These are phyloP conservation scores for Eucalyptus erythrocorys DNA, from an alignment of 345 rosid species.

Conservation along the genomic window DNA sequence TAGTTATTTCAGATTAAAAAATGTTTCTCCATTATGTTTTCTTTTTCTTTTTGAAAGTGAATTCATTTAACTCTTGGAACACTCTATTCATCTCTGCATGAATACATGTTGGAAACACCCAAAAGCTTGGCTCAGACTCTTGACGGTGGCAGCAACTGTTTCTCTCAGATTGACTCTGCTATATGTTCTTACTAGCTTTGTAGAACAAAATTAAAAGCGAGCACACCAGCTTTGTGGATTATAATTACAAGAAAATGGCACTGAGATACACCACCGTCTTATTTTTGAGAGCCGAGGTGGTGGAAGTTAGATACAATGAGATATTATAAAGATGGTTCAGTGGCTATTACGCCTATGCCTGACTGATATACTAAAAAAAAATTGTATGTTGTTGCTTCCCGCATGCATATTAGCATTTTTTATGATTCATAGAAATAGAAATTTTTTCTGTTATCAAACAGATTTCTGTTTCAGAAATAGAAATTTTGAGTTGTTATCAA, in stretches of 20 bases:
- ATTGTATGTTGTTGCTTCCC: slow-evolving; percentile 4
- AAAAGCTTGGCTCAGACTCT: neutral
- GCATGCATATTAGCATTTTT: too few species aligned
- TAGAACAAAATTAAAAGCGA: neutral
- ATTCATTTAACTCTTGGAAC: too few species aligned
- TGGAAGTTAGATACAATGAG: neutral
- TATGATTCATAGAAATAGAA: too few species aligned
- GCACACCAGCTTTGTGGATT: neutral
- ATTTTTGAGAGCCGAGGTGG: neutral
- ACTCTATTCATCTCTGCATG: neutral
- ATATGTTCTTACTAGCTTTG: neutral
- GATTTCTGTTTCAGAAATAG: too few species aligned
- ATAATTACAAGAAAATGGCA: neutral
- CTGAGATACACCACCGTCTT: neutral
- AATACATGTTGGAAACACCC: slow-evolving; percentile 4
- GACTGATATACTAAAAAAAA: neutral
- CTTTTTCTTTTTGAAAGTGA: too few species aligned
- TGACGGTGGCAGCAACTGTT: neutral
- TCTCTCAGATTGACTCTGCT: neutral
- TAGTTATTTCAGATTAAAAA: too few species aligned
- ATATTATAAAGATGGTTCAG: slow-evolving; percentile 3
- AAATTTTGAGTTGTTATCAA: too few species aligned
- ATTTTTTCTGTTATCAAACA: too few species aligned
- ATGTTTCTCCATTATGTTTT: too few species aligned
- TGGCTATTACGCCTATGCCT: neutral